Conservation (phyloP, 306 rosid species). For the Amphicarpaea edgeworthii region DNA sequence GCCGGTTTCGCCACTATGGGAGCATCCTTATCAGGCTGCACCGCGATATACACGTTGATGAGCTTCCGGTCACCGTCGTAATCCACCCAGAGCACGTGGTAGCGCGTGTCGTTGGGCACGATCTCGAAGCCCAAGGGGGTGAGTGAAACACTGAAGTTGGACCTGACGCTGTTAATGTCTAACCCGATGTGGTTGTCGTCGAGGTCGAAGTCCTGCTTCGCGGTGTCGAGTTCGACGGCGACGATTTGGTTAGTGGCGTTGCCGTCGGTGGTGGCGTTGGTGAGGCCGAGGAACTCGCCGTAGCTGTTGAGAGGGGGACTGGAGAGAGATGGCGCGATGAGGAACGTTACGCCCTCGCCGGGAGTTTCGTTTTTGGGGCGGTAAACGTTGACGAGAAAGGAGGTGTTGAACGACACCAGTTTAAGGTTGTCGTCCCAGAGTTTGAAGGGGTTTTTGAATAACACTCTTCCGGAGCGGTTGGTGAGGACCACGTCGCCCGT, state of each 20-base stretch:
- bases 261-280: slow-evolving; percentile 74
- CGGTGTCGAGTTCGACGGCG: slow-evolving; percentile 79
- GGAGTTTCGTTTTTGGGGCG: slow-evolving; percentile 46
- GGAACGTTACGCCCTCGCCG: slow-evolving; percentile 74
- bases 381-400: slow-evolving; percentile 63
- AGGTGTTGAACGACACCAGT: slow-evolving; percentile 66
- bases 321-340: slow-evolving; percentile 53
- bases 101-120: slow-evolving; percentile 45
- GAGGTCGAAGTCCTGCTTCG: slow-evolving; percentile 62
- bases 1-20: slow-evolving; percentile 53
- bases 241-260: slow-evolving; percentile 53
- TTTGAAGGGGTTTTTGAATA: slow-evolving; percentile 48
- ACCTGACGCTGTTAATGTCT: slow-evolving; percentile 60
- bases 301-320: slow-evolving; percentile 50
- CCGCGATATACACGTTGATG: slow-evolving; percentile 55
- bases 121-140: slow-evolving; percentile 52
- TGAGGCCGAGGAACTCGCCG: slow-evolving; percentile 72
- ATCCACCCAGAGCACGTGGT: slow-evolving; percentile 63
- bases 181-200: slow-evolving; percentile 75
- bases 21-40: not conserved
- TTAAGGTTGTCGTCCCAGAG: slow-evolving; percentile 55
- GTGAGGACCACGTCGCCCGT: slow-evolving; percentile 40
- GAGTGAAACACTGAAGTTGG: slow-evolving; percentile 49
- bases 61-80: slow-evolving; percentile 55
- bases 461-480: slow-evolving; percentile 60